Conservation (phyloP, 129 eudicot species). For the Gnaphalium uliginosum region DNA sequence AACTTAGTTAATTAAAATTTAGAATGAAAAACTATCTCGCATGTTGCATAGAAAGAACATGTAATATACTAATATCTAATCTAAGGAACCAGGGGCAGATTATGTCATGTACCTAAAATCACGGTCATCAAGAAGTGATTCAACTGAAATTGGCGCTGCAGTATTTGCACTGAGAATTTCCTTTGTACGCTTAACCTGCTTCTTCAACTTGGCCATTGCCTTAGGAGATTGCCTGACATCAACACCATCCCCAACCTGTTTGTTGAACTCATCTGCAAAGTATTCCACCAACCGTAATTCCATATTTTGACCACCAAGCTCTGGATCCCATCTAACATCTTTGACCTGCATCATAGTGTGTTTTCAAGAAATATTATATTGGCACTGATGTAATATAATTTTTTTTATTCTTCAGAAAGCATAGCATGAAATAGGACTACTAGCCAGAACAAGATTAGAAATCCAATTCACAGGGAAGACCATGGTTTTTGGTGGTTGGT, state of each 20-base stretch:
- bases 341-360: constrained; percentile 56
- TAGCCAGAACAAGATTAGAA: constrained; percentile 11
- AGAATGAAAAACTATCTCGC: neutral
- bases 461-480: constrained; percentile 7
- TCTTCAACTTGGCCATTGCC: constrained; percentile 98
- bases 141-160: constrained; percentile 94
- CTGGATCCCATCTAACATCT: constrained; percentile 91
- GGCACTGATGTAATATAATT: neutral
- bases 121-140: constrained; percentile 90
- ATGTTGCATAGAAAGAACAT: constrained; percentile 9
- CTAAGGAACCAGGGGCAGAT: constrained; percentile 10
- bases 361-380: constrained; percentile 27
- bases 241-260: constrained; percentile 85
- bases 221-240: constrained; percentile 87
- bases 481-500: neutral
- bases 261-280: constrained; percentile 92
- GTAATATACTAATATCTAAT: constrained; percentile 6
- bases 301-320: constrained; percentile 94
- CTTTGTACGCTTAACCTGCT: constrained; percentile 98
- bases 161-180: constrained; percentile 98
- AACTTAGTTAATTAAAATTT: neutral
- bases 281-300: constrained; percentile 91
- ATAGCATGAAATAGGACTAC: constrained; percentile 3
- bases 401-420: constrained; percentile 1
- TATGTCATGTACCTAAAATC: constrained; percentile 73